phyloP scores from a whole-genome alignment of 306 rosid species.

The Echinosophora koreensis region DNA sequence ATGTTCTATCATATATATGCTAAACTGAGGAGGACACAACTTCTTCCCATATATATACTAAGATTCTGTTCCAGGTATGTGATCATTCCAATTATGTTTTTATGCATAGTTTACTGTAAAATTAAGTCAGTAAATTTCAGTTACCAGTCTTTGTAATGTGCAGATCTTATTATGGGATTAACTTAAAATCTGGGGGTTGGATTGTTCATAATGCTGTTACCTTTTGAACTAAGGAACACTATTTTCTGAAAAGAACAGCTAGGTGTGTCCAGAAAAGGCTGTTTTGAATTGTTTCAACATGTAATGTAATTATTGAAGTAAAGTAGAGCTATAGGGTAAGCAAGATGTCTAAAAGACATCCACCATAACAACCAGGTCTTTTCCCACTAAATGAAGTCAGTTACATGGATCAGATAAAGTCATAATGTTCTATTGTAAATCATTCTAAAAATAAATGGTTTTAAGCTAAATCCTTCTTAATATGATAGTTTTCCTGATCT shows the following conservation, averaged over 20 bases:
- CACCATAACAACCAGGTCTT: no score
- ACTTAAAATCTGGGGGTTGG: neutral
- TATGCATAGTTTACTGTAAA: slow-evolving; percentile 1
- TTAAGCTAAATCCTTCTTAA: no score
- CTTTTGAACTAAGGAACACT: slow-evolving; percentile 58
- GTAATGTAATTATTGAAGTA: neutral
- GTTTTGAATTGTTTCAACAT: neutral
- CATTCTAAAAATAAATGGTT: no score
- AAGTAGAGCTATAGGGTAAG: neutral
- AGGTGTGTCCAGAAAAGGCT: neutral
- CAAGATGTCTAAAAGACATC: no score
- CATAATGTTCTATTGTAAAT: no score
- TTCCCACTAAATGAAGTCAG: no score
- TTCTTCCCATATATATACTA: slow-evolving; percentile 83
- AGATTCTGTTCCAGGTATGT: slow-evolving; percentile 88
- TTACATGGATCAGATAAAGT: no score
- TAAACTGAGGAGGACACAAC: slow-evolving; percentile 92
- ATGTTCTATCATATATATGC: slow-evolving; percentile 77
- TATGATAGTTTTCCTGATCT: no score
- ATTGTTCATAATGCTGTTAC: neutral
- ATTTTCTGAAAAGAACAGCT: slow-evolving; percentile 78
- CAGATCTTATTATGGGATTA: slow-evolving; percentile 42
- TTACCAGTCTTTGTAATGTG: neutral
- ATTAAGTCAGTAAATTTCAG: neutral
- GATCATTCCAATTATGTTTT: slow-evolving; percentile 1